Base-by-base conservation (phyloP, 352 stramenopile species). In the Phytophthora constricta region DNA sequence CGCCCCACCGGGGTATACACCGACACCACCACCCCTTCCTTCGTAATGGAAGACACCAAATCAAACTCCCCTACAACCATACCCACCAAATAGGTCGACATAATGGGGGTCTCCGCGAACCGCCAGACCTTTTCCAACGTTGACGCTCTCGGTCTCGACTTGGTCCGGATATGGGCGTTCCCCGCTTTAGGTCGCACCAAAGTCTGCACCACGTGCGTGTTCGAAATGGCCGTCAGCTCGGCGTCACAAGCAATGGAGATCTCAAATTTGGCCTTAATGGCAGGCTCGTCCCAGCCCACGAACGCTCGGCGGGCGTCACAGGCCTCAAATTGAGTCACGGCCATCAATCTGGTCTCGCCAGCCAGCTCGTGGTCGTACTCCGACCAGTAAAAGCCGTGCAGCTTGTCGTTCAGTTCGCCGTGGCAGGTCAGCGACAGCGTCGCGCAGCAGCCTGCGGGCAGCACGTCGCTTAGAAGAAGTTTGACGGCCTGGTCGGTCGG, bases 21-120 rank as follows among this genome's bases (percentile, higher is more conserved):
- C 2, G 92, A 91, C 57, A 99, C 90, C 20, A 98, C 67, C 39
- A 99, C 95, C 23, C 96, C 96, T 19, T 97, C 77, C 25, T 84
- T 82, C 3, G 93, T 98, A 48, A 96, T 75, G 13, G 79, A 86
- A 33, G 97, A 96, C 16, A 99, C 89, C 54, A 81, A 85, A 79
- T 99, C 96, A 73, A 99, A 99, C 80, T 99, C 96, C 59, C 96
- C 97, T n/a, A 99, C 83, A 43, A 95, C 66, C 75, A 97, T 99
- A 2, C 75, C 86, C 13, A 93, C 77, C 2, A 99, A 76, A 80
- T 99, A 99, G 22, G 96, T 99, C 34, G 88, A 98, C 97, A 99
- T 99, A 65, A 97, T 89, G 19, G 97, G 97, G 33, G 96, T 97
- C 68, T 97, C 89, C 19, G 92, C 79, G 65, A 98, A 98, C 16